A percentile compares a stretch with the other conserved stretches of the same genome.
These are phyloP conservation scores for Cucurbita pepo DNA, from an alignment of 306 rosid species.

Conservation along the genomic window DNA sequence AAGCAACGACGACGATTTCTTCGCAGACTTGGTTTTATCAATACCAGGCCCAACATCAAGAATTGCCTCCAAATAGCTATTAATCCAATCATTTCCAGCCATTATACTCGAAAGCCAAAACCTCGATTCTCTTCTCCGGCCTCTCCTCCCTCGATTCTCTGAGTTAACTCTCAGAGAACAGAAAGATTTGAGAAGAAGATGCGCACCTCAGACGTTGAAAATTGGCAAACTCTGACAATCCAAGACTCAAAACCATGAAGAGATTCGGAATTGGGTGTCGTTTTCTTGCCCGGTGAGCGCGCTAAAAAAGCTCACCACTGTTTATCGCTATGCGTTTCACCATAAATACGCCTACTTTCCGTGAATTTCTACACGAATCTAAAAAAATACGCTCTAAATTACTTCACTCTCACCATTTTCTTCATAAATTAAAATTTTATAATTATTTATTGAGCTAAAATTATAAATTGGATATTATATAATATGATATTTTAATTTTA, in stretches of 20 bases:
- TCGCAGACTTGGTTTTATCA: conserved; percentile 46
- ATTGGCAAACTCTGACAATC: not conserved
- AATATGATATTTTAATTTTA: no score
- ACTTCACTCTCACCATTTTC: no score
- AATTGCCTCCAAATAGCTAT: conserved; percentile 89
- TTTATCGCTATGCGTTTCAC: not conserved
- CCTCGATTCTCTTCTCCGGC: not conserved
- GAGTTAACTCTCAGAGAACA: not conserved
- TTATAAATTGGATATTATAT: no score
- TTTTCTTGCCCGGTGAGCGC: not conserved
- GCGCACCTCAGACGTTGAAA: not conserved
- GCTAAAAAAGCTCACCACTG: not conserved
- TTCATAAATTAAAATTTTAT: no score
- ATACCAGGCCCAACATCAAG: conserved; percentile 81
- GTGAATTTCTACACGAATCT: not conserved
- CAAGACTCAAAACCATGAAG: not conserved
- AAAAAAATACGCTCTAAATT: no score
- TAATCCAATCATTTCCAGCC: conserved; percentile 96
- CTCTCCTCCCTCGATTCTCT: no score
- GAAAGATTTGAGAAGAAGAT: not conserved
- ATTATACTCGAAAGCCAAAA: conserved; percentile 5
- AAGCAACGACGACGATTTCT: conserved; percentile 42
- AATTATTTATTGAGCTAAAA: no score
- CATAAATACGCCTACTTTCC: not conserved
- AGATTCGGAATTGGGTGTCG: not conserved